phyloP scores from a whole-genome alignment of 2,329 filamentous ascomycete genomes.

The Didymella keratinophila region DNA sequence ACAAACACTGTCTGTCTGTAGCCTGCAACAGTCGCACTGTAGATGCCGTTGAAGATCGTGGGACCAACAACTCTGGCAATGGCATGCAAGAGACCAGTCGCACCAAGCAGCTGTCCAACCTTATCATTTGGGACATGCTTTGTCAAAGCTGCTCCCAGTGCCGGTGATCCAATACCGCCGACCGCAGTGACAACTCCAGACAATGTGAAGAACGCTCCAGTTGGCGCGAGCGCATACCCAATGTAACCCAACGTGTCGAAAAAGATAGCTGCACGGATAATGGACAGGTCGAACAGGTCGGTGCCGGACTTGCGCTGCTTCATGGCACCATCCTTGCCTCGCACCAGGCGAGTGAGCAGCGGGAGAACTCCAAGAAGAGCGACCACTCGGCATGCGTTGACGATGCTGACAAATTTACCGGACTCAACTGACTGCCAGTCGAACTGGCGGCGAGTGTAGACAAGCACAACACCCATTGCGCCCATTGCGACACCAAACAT shows the following conservation, averaged over 20 bases:
- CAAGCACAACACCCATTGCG: slow-evolving; percentile 78
- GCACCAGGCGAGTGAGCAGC: slow-evolving; percentile 76
- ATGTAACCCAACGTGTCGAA: slow-evolving; percentile 79
- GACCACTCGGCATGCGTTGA: slow-evolving; percentile 78
- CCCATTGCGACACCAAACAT: slow-evolving; percentile 85
- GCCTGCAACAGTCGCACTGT: slow-evolving; percentile 77
- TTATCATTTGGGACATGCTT: slow-evolving; percentile 87
- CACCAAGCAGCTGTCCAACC: slow-evolving; percentile 87
- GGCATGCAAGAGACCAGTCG: slow-evolving; percentile 84
- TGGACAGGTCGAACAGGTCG: slow-evolving; percentile 77
- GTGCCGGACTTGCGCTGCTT: slow-evolving; percentile 65
- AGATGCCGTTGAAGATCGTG: slow-evolving; percentile 84
- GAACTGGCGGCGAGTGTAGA: slow-evolving; percentile 84
- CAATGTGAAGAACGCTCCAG: slow-evolving; percentile 70
- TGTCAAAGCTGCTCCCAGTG: slow-evolving; percentile 81
- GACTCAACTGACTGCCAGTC: slow-evolving; percentile 83
- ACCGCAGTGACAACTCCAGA: slow-evolving; percentile 77
- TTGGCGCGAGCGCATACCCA: slow-evolving; percentile 74
- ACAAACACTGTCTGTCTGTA: slow-evolving; percentile 88
- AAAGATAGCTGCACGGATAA: slow-evolving; percentile 77
- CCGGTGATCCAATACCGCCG: slow-evolving; percentile 86
- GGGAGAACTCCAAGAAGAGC: slow-evolving; percentile 80
- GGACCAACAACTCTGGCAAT: slow-evolving; percentile 81
- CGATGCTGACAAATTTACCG: slow-evolving; percentile 79
- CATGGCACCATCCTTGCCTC: slow-evolving; percentile 57